Percentiles rank a stretch among this genome's conserved stretches.
phyloP scores from a whole-genome alignment of 1,284 basidiomycete species.

The Pascua guehoae region DNA sequence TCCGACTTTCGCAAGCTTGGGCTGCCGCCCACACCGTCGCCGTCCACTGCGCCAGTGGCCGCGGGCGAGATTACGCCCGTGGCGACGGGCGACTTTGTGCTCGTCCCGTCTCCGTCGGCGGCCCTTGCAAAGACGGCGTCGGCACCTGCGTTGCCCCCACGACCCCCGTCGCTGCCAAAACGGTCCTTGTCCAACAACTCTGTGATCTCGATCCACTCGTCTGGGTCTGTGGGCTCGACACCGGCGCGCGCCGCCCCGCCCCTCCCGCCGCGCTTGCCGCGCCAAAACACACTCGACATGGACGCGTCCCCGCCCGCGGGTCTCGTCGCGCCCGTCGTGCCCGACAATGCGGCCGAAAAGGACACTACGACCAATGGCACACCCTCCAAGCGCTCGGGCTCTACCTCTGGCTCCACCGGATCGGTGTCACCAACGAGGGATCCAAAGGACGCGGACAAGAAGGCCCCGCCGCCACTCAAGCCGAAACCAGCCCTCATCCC shows the following conservation, averaged over 20 bases:
- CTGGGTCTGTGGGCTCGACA: background rate
- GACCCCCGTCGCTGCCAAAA: background rate
- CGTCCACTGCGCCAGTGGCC: background rate
- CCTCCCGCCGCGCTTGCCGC: background rate
- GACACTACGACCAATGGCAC: too few species aligned
- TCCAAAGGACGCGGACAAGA: too few species aligned
- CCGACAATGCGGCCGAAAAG: slow-evolving; percentile 3
- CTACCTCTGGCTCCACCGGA: too few species aligned
- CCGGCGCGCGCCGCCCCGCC: background rate
- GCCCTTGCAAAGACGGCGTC: background rate
- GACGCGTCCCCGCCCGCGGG: slow-evolving; percentile 7
- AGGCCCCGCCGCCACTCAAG: too few species aligned
- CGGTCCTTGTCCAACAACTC: too few species aligned
- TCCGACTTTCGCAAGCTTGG: slow-evolving; percentile 16
- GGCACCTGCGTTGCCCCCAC: slow-evolving; percentile 6
- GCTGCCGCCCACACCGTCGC: slow-evolving; percentile 1
- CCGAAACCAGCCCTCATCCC: too few species aligned
- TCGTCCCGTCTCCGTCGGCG: slow-evolving; percentile 24
- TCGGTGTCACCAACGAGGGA: too few species aligned
- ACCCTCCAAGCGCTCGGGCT: too few species aligned
- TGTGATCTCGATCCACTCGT: background rate
- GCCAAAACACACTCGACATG: slow-evolving; percentile 14
- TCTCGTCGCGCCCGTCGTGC: slow-evolving; percentile 5
- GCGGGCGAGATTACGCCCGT: slow-evolving; percentile 28
- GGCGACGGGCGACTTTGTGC: slow-evolving; percentile 40